Base-by-base conservation (phyloP, 768 basidiomycete genomes). In the Mycena galericulata region DNA sequence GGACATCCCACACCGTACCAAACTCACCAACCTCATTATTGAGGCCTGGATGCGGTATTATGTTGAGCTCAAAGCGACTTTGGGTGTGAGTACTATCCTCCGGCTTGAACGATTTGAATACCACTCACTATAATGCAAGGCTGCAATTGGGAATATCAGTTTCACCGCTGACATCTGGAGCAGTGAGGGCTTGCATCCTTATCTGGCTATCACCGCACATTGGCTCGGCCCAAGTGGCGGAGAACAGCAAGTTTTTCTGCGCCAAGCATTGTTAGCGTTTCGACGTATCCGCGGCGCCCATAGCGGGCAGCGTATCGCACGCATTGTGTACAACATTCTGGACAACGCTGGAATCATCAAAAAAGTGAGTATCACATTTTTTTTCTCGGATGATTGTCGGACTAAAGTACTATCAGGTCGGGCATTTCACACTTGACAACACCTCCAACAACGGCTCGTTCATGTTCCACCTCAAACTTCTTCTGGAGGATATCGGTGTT, bases 361-460 rank as follows among this genome's bases (percentile, higher is more conserved):
- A 12, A 60, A 60, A 32, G 58, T 60, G 32, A 34, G 46, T 47
- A 24, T 36, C n/a, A 46, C 4, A n/a, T 12, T 11, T 50, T 51
- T 4, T 45, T 45, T 60, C 29, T 34, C 36, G 41, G n/a, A 36
- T n/a, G 45, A 17, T 10, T 60, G 6, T 30, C 14, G 20, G 15
- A 11, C 40, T 30, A 1, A 50, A 51, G 20, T 36, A 30, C 17
- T 43, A 6, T 22, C 40, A 68, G 70, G 36, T 68, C 12, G 70
- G 70, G 18, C 55, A 68, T 17, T 63, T 71, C 26, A 77, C 75
- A 3, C 40, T 74, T 20, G 75, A 77, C 45, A 77, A 75, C 32
- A 65, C 73, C 10, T 69, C 67, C 1, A 77, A 76, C 24, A 73
- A 74, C 51, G 62, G 67, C 1, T 64, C 73, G 4, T 58, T 72